These are phyloP conservation scores for Flaveria robusta DNA, from an alignment of 129 eudicot species.

Conservation along the genomic window DNA sequence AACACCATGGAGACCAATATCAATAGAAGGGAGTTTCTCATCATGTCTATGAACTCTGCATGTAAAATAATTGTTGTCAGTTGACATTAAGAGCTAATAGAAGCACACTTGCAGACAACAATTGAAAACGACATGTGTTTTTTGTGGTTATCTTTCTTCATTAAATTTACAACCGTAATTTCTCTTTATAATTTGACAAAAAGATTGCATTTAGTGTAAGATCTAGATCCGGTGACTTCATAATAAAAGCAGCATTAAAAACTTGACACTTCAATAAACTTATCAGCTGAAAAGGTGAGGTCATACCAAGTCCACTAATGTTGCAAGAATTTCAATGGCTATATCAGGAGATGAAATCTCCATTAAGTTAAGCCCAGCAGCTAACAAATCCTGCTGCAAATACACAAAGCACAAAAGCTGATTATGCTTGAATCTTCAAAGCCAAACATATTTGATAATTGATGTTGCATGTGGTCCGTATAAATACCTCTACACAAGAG, in stretches of 20 bases:
- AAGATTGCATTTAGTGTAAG: background rate
- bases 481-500: background rate
- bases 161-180: background rate
- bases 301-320: constrained; percentile 85
- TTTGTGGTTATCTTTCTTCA: constrained; percentile 3
- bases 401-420: constrained; percentile 8
- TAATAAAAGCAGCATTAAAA: no score
- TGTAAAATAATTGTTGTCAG: constrained; percentile 35
- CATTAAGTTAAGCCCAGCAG: constrained; percentile 85
- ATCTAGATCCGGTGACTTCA: background rate
- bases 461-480: background rate
- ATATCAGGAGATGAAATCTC: constrained; percentile 96
- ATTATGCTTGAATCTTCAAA: background rate
- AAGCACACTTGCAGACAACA: background rate
- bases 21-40: constrained; percentile 93
- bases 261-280: no score
- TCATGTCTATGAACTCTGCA: constrained; percentile 99
- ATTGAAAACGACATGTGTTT: background rate
- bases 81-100: constrained; percentile 11
- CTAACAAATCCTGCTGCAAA: constrained; percentile 99
- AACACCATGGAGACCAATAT: constrained; percentile 96
- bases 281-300: background rate
- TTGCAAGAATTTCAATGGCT: constrained; percentile 96
- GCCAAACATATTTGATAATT: constrained; percentile 4
- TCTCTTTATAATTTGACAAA: background rate